Evolutionary conservation across 2,329 filamentous ascomycete species (phyloP), one percentile per base, ranked within the genome.

Genomic region (Colletotrichum sp.): DNA sequence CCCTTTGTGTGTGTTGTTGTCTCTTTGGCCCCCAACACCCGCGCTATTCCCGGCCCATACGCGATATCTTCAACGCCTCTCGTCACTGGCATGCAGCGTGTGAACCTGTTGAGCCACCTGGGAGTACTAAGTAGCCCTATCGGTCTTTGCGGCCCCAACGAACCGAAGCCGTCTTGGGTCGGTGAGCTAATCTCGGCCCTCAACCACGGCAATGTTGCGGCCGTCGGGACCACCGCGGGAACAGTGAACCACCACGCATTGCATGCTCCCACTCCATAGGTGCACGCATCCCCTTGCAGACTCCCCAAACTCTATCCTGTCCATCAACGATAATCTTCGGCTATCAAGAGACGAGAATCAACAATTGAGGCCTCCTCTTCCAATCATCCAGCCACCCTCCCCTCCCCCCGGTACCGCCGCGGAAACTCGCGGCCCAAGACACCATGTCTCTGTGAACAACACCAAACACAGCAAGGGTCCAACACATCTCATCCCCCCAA

Each of bases 31-130:
- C 30, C 18, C 58, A 24, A 28, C 24, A 55, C 3, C 65, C 56
- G 16, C 15, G 34, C 60, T 66, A 61, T 71, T 62, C 55, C 68
- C 72, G 52, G 21, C 15, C 15, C 55, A 64, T 48, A 32, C 48
- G 55, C 69, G 26, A 15, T 38, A 48, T 68, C 70, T 75, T 62
- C 55, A 64, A 65, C 58, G 56, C 69, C 70, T 62, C 26, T 18
- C 12, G 60, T 58, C 43, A 16, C 52, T 68, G 52, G 30, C 61
- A 36, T 62, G 43, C 30, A 30, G 68, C 70, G 36, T 36, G 16
- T 52, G 30, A 66, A 73, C 56, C 73, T 75, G 73, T 75, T 75
- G 73, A 75, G 73, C 64, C 56, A 68, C 58, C 67, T 32, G 58
- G 18, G 15, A 43, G 36, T 43, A 43, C 16, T 8, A 10, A 18